These are phyloP conservation scores for Hyphodiscus sp. DNA, from an alignment of 2,329 filamentous ascomycete genomes.

Conservation along the genomic window DNA sequence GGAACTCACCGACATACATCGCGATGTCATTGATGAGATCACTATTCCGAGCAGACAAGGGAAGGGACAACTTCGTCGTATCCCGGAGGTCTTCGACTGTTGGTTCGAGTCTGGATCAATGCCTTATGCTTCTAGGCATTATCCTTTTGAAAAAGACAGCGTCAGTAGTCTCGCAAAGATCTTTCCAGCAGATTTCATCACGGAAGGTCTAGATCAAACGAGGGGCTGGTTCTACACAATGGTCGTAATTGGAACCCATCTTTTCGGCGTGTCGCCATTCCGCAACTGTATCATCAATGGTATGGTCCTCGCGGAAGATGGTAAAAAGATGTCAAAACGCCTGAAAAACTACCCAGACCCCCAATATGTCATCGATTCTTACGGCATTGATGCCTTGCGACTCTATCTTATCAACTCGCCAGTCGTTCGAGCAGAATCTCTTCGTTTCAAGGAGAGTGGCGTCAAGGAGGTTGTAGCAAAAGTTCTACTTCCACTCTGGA, in stretches of 20 bases:
- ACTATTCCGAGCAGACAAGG: constrained; percentile 88
- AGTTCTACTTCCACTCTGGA: constrained; percentile 87
- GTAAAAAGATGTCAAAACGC: constrained; percentile 98
- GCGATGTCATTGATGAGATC: constrained; percentile 88
- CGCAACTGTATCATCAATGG: constrained; percentile 96
- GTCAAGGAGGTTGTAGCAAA: constrained; percentile 94
- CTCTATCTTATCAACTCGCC: constrained; percentile 97
- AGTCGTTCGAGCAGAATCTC: constrained; percentile 82
- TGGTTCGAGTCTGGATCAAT: constrained; percentile 97
- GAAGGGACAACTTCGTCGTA: constrained; percentile 72
- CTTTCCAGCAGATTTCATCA: constrained; percentile 91
- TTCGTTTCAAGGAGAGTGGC: constrained; percentile 84
- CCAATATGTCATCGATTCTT: constrained; percentile 71
- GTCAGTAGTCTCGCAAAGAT: constrained; percentile 70
- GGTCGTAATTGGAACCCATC: constrained; percentile 78
- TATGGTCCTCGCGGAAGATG: constrained; percentile 87
- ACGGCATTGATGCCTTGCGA: constrained; percentile 85
- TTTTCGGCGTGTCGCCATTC: constrained; percentile 81
- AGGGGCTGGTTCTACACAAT: constrained; percentile 96
- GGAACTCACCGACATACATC: constrained; percentile 78
- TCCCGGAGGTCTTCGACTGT: constrained; percentile 90
- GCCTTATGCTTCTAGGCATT: constrained; percentile 88
- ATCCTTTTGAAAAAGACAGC: constrained; percentile 84
- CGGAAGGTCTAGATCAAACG: constrained; percentile 88
- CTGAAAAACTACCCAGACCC: constrained; percentile 96